Evolutionary conservation across 345 rosid species (phyloP), one percentile per base, ranked within the genome.

Genomic region (Gossypium bickii): DNA sequence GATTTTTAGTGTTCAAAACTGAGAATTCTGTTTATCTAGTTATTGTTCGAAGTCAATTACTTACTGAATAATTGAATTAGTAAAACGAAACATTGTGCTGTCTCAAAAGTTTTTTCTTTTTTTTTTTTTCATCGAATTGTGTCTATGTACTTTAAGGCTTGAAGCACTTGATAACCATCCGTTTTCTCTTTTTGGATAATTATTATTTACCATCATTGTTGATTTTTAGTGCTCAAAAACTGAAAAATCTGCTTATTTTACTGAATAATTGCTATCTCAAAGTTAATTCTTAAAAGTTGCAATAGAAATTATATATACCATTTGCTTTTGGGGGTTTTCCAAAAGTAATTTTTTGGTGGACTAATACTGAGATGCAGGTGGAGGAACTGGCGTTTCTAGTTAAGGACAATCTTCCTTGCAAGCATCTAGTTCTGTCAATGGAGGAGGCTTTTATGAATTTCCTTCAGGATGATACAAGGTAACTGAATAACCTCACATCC

Each of bases 321-420:
- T 20, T 20, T 66, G 9, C 17, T 20, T 18, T 66, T 66, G 16
- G 1, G 1, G 60, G 27, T 56, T 56, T 56, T 52, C 47, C 49
- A 3, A 12, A 12, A 25, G 11, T 48, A n/a, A 20, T 18, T n/a
- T n/a, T 10, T 34, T 51, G 16, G 25, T 71, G 38, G 64, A 38
- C 52, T 62, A 22, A 24, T 44, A 63, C 12, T 38, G 18, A 52
- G 15, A 55, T 70, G 67, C 76, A 89, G 90, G 89, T 90, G 34
- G 89, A 85, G 84, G 94, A 90, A 80, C 76, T 90, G 86, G 94
- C 92, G 22, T 84, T 38, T 53, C 86, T 90, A 22, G 86, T 90
- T 17, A 88, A 78, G 81, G 94, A 90, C 78, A 90, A 86, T 71
- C 81, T 90, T 71, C 86, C 82, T 58, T 84, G 84, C 76, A 90